phyloP scores from a whole-genome alignment of 2,329 filamentous ascomycete species.

The Davidsoniella neocaledoniae region DNA sequence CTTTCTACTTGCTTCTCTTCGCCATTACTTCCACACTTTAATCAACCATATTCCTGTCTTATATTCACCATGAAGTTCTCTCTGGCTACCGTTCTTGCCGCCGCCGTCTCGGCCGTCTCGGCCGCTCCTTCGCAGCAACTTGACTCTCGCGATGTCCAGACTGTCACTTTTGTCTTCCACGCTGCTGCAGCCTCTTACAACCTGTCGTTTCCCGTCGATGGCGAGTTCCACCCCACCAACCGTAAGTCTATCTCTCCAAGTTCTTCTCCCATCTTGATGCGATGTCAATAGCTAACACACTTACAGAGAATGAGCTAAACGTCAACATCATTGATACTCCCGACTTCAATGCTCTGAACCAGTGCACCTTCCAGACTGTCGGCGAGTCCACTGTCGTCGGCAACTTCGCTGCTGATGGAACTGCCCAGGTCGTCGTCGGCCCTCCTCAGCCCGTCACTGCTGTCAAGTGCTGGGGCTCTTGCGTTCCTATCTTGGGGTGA shows the following conservation, averaged over 20 bases:
- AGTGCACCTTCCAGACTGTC: constrained; percentile 28
- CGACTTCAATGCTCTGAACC: constrained; percentile 25
- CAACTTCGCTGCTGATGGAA: constrained; percentile 18
- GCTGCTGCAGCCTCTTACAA: constrained; percentile 25
- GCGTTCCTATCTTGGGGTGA: constrained; percentile 24
- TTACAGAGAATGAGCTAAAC: constrained; percentile 23
- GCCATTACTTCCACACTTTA: background rate
- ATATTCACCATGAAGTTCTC: constrained; percentile 11
- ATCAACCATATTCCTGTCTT: background rate
- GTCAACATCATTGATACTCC: constrained; percentile 26
- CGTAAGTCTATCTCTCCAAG: constrained; percentile 18
- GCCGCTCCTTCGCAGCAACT: constrained; percentile 8
- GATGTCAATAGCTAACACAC: constrained; percentile 1
- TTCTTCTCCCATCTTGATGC: background rate
- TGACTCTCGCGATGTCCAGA: constrained; percentile 18
- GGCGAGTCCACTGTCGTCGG: constrained; percentile 15
- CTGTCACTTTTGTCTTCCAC: constrained; percentile 28
- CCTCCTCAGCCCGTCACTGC: constrained; percentile 27
- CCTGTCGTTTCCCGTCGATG: constrained; percentile 27
- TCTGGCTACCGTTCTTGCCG: constrained; percentile 6
- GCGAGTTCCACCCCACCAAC: constrained; percentile 20
- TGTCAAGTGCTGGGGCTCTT: constrained; percentile 27
- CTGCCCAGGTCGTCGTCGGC: constrained; percentile 26
- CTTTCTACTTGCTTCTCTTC: background rate
- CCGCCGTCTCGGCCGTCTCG: constrained; percentile 5